Base-by-base conservation (phyloP, 768 basidiomycete species). In the Agrocybe chaxingu region DNA sequence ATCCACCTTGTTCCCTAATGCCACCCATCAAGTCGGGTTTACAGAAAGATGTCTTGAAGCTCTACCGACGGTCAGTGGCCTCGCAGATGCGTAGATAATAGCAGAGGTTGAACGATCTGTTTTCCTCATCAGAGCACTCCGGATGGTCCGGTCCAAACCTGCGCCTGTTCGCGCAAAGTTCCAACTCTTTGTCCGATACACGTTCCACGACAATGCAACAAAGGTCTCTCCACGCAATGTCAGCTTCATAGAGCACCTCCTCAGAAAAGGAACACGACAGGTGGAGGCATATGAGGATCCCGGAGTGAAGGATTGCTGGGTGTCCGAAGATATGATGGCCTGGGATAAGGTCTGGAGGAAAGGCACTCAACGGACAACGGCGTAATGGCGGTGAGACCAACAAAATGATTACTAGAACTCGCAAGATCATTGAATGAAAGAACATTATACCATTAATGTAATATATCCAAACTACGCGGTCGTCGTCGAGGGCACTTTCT, bases 71-170 rank as follows among this genome's bases (percentile, higher is more conserved):
- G 77, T 76, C 18, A 41, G 51, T 35, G 37, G 57, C 42, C 18
- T 32, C n/a, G 36, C 45, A 43, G 30, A 4, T 18, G 31, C 34
- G 34, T 19, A 30, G 12, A 35, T 32, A 29, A 29, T 32, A 31
- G 45, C 41, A 13, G 50, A 37, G 37, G 10, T 11, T 29, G 41
- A 11, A 43, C n/a, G 31, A 24, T 32, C 19, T 42, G 18, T 47
- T 37, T 19, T 18, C 13, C 4, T 34, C 47, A 33, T 9, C 47
- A 92, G 90, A 32, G 89, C 88, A 29, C 76, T 92, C 36, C 85
- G 89, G 13, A 86, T 90, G 77, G 80, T 82, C 12, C 76, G 71
- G 46, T 75, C 78, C 12, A 92, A 92, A 68, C 87, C 90, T 6
- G 63, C 67, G 1, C 54, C 66, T 6, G 70, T 82, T 1, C 85